Evolutionary conservation across 805 yeast genomes (phyloP).

Genomic region (Nakazawaea wyomingensis): DNA sequence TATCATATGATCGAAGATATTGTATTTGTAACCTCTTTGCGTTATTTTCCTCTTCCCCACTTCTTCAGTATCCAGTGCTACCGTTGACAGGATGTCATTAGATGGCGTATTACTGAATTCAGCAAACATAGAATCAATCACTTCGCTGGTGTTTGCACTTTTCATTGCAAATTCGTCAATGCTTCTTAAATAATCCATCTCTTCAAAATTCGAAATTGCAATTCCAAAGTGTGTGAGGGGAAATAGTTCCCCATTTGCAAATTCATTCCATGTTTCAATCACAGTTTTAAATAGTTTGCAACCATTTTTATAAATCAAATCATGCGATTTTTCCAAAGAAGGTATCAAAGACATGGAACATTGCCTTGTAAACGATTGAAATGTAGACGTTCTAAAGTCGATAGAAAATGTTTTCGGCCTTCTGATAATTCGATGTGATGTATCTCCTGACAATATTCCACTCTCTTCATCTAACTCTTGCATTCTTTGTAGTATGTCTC

Average conservation of each 20-base stretch:
- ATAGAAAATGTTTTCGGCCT: constrained; percentile 55
- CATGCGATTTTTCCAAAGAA: constrained; percentile 32
- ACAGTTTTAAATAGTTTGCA: constrained; percentile 19
- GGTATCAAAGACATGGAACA: constrained; percentile 31
- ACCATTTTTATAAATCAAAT: constrained; percentile 20
- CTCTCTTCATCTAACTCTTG: constrained; percentile 70
- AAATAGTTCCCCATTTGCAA: constrained; percentile 27
- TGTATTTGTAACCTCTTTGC: not conserved
- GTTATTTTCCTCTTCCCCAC: not conserved
- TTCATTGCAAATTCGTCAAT: constrained; percentile 22
- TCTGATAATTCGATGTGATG: constrained; percentile 19
- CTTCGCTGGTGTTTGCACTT: constrained; percentile 4
- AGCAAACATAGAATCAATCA: constrained; percentile 7
- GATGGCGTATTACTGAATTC: constrained; percentile 5
- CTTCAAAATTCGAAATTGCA: constrained; percentile 49
- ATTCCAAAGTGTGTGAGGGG: constrained; percentile 49
- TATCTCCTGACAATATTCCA: constrained; percentile 7
- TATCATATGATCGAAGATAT: not conserved
- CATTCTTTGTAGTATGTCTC: constrained; percentile 68
- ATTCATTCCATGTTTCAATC: constrained; percentile 22
- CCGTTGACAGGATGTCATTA: not conserved
- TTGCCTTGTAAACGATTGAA: constrained; percentile 34
- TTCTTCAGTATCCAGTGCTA: not conserved
- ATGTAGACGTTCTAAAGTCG: constrained; percentile 24
- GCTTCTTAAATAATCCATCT: constrained; percentile 23